These are phyloP conservation scores for Fusarium heterosporum DNA, from an alignment of 2,329 filamentous ascomycete genomes.

Conservation along the genomic window DNA sequence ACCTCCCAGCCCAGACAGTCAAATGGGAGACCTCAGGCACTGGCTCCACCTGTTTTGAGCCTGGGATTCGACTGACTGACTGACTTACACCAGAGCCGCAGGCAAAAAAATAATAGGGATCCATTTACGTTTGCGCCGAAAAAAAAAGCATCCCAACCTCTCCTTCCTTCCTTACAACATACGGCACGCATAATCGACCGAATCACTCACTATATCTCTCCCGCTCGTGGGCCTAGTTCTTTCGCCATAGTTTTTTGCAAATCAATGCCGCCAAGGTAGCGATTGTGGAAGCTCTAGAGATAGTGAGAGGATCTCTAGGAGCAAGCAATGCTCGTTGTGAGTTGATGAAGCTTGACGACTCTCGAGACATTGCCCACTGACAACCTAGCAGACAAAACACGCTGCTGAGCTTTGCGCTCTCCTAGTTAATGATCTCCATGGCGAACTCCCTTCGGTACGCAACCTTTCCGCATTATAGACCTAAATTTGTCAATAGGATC, in stretches of 20 bases:
- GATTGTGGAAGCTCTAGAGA: constrained; percentile 79
- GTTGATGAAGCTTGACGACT: constrained; percentile 47
- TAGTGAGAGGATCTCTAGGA: constrained; percentile 82
- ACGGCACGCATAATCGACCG: not conserved
- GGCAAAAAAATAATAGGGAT: constrained; percentile 45
- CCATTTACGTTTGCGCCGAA: constrained; percentile 40
- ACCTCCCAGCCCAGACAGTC: too few relatives aligned
- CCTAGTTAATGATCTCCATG: constrained; percentile 88
- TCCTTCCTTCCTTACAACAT: constrained; percentile 12
- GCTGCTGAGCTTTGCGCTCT: constrained; percentile 90
- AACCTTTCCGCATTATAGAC: constrained; percentile 21
- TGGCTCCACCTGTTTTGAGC: constrained; percentile 36
- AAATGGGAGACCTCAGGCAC: constrained; percentile 31
- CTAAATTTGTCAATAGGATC: constrained; percentile 24
- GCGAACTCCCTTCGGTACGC: constrained; percentile 90
- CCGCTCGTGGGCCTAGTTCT: constrained; percentile 10
- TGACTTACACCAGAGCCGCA: constrained; percentile 44
- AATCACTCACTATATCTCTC: not conserved
- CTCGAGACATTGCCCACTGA: constrained; percentile 40
- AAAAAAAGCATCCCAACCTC: constrained; percentile 41
- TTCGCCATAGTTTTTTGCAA: constrained; percentile 27
- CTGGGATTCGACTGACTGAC: constrained; percentile 24
- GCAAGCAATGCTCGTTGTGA: constrained; percentile 69
- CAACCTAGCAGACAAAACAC: constrained; percentile 69
- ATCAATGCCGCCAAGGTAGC: constrained; percentile 76